Percentiles rank a stretch among this genome's conserved stretches.
phyloP scores from a whole-genome alignment of 306 rosid genomes.

The Begonia masoniana region DNA sequence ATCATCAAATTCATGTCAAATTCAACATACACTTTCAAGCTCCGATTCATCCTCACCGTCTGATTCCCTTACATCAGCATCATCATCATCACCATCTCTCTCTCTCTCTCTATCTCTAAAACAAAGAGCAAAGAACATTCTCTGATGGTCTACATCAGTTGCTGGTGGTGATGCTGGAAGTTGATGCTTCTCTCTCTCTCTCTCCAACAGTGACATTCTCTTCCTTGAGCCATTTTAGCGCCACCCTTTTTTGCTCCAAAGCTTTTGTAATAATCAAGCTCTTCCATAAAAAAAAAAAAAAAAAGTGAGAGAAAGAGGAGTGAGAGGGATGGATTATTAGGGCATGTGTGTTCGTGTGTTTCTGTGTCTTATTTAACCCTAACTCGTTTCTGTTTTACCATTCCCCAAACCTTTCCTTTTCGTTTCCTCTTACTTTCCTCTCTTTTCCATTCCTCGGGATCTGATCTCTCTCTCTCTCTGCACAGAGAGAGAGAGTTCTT shows the following conservation, averaged over 20 bases:
- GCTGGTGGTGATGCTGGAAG: conserved; percentile 48
- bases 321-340: conserved; percentile 36
- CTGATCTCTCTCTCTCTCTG: conserved; percentile 29
- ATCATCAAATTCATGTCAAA: neutral
- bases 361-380: conserved; percentile 45
- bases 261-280: conserved; percentile 87
- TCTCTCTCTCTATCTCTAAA: conserved; percentile 13
- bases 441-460: conserved; percentile 41
- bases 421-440: conserved; percentile 1
- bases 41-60: conserved; percentile 25
- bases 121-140: conserved; percentile 9
- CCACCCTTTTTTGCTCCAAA: conserved; percentile 39
- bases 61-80: conserved; percentile 7
- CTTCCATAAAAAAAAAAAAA: conserved; percentile 42
- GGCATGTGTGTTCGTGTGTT: conserved; percentile 32
- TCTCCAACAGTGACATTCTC: neutral
- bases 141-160: conserved; percentile 49
- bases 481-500: neutral
- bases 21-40: conserved; percentile 6
- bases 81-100: neutral
- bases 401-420: conserved; percentile 21
- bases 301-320: neutral
- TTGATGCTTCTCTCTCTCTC: conserved; percentile 33
- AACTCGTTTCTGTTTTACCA: conserved; percentile 30
- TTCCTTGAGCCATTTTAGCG: conserved; percentile 44